A percentile compares a stretch with the other conserved stretches of the same genome.
These are phyloP conservation scores for Petunia axillaris DNA, from an alignment of 257 asterid species.

Conservation along the genomic window DNA sequence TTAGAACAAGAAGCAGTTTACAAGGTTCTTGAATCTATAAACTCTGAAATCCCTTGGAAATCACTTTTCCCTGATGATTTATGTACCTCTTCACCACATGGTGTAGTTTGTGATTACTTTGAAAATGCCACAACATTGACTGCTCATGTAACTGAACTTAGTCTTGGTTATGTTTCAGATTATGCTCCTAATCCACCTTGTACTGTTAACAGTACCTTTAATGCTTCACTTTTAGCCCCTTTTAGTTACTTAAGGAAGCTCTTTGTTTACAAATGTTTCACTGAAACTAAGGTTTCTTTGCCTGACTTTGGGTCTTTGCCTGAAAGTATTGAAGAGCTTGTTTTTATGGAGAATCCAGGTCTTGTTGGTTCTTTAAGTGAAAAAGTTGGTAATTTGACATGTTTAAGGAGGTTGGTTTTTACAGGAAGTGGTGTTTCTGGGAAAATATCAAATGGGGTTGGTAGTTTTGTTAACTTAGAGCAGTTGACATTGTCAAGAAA, in stretches of 20 bases:
- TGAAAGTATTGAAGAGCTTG: slow-evolving; percentile 57
- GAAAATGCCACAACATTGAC: slow-evolving; percentile 18
- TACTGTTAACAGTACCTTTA: slow-evolving; percentile 47
- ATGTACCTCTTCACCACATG: slow-evolving; percentile 88
- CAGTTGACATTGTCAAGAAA: slow-evolving; percentile 70
- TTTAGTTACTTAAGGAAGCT: slow-evolving; percentile 60
- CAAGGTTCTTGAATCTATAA: slow-evolving; percentile 61
- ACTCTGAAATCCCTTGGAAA: slow-evolving; percentile 71
- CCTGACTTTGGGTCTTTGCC: slow-evolving; percentile 52
- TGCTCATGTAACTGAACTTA: slow-evolving; percentile 72
- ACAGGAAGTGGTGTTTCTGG: slow-evolving; percentile 61
- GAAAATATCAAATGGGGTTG: slow-evolving; percentile 42
- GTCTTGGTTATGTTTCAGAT: slow-evolving; percentile 81
- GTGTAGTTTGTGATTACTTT: slow-evolving; percentile 76
- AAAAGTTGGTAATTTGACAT: slow-evolving; percentile 36
- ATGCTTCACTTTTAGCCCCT: slow-evolving; percentile 49
- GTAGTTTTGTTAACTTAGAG: slow-evolving; percentile 51
- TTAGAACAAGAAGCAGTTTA: slow-evolving; percentile 78
- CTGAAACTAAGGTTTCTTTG: slow-evolving; percentile 34
- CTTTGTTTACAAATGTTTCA: slow-evolving; percentile 80
- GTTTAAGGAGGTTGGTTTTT: slow-evolving; percentile 58
- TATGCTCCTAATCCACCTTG: slow-evolving; percentile 84
- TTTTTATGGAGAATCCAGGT: slow-evolving; percentile 66
- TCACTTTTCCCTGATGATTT: slow-evolving; percentile 73
- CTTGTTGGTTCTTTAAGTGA: slow-evolving; percentile 56